phyloP scores from a whole-genome alignment of 2,329 filamentous ascomycete genomes.

The Botrytis deweyae region DNA sequence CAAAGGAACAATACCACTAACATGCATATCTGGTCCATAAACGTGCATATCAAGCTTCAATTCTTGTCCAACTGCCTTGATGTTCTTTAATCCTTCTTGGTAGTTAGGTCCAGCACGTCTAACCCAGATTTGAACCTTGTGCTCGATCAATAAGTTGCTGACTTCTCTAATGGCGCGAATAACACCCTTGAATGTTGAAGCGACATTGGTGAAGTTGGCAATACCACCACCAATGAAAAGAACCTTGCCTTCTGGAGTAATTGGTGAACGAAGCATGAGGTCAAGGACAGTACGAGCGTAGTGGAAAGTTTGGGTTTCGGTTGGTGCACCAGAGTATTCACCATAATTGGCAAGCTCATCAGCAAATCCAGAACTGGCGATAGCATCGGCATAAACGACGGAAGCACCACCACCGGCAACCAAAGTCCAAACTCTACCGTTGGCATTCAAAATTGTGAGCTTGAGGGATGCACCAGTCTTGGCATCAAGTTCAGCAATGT shows the following conservation, averaged over 20 bases:
- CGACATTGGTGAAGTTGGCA: conserved; percentile 99
- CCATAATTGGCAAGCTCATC: conserved; percentile 98
- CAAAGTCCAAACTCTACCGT: conserved; percentile 94
- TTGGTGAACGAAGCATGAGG: conserved; percentile 90
- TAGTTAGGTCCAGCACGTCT: conserved; percentile 90
- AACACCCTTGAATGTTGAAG: conserved; percentile 99
- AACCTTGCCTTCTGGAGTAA: conserved; percentile 88
- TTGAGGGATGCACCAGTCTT: conserved; percentile 99
- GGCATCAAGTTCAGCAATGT: conserved; percentile 97
- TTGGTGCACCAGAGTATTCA: conserved; percentile 98
- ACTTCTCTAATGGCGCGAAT: conserved; percentile 94
- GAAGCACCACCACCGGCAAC: conserved; percentile 99
- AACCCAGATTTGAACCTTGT: conserved; percentile 99
- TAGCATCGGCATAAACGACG: conserved; percentile 98
- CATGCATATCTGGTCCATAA: conserved; percentile 78
- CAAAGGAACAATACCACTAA: conserved; percentile 93
- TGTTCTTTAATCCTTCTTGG: conserved; percentile 99
- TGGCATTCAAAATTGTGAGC: conserved; percentile 90
- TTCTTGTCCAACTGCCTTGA: conserved; percentile 94
- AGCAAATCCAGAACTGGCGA: conserved; percentile 92
- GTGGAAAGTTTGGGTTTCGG: conserved; percentile 98
- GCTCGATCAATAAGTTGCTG: conserved; percentile 80
- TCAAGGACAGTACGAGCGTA: conserved; percentile 97
- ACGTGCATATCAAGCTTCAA: conserved; percentile 94
- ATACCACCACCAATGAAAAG: conserved; percentile 99